phyloP scores from a whole-genome alignment of 139 green algal species.

The Closterium sp. region DNA sequence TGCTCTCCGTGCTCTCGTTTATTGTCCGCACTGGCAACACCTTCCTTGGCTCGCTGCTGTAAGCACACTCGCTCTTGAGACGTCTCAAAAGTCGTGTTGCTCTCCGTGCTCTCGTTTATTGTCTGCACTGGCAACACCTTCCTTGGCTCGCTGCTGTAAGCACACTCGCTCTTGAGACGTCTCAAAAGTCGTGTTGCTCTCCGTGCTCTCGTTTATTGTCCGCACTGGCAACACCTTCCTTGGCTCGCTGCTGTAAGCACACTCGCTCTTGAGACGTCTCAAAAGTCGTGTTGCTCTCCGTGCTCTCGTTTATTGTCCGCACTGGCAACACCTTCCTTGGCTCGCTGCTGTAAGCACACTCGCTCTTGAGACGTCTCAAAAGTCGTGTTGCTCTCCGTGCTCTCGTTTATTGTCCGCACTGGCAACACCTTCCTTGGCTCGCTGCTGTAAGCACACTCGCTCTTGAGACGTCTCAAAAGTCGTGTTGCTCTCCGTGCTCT shows the following conservation, averaged over 20 bases:
- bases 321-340: slow-evolving; percentile 87
- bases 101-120: slow-evolving; percentile 59
- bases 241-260: too few species aligned
- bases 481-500: too few species aligned
- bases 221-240: too few species aligned
- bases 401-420: background rate
- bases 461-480: background rate
- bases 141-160: slow-evolving; percentile 88
- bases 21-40: slow-evolving; percentile 82
- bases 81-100: too few species aligned
- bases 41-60: slow-evolving; percentile 87
- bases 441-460: too few species aligned
- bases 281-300: too few species aligned
- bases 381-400: background rate
- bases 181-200: slow-evolving; percentile 60
- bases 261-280: too few species aligned
- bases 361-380: too few species aligned
- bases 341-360: slow-evolving; percentile 80
- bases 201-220: too few species aligned
- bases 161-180: background rate
- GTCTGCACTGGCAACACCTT: slow-evolving; percentile 86
- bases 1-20: slow-evolving; percentile 56
- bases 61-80: slow-evolving; percentile 54
- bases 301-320: slow-evolving; percentile 66
- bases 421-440: too few species aligned